Conservation (phyloP, 1,139 yeast genomes). For the Magnusiomyces tetraspermus region DNA sequence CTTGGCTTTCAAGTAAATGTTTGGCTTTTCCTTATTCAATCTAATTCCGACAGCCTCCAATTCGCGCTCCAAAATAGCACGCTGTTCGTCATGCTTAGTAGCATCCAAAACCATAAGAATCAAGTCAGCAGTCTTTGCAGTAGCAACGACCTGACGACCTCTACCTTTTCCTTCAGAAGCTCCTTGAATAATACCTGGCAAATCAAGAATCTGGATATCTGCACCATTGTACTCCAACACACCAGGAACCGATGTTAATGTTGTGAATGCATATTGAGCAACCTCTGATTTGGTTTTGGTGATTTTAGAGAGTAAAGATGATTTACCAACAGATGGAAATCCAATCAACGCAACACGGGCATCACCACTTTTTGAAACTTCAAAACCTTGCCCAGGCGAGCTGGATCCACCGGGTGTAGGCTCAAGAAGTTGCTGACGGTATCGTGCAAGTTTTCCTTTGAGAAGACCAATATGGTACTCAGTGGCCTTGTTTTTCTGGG, state of each 20-base stretch:
- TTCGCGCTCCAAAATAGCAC: conserved; percentile 86
- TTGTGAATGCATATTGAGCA: conserved; percentile 95
- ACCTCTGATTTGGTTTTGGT: conserved; percentile 97
- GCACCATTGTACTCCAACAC: conserved; percentile 94
- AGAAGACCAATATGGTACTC: conserved; percentile 93
- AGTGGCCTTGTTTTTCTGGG: conserved; percentile 94
- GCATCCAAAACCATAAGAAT: conserved; percentile 91
- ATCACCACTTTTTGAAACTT: conserved; percentile 95
- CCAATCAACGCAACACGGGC: conserved; percentile 97
- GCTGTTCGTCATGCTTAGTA: conserved; percentile 89
- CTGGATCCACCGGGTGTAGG: conserved; percentile 78
- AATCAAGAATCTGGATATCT: conserved; percentile 92
- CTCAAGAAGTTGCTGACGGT: conserved; percentile 85
- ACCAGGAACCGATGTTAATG: conserved; percentile 96
- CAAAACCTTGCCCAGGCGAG: conserved; percentile 82
- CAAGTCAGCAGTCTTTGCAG: conserved; percentile 90
- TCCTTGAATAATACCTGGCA: conserved; percentile 98
- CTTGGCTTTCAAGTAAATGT: conserved; percentile 80
- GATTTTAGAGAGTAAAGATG: conserved; percentile 68
- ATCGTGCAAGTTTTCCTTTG: conserved; percentile 90
- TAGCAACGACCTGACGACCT: conserved; percentile 98
- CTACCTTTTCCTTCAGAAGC: conserved; percentile 99
- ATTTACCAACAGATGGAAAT: conserved; percentile 95
- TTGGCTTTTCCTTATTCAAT: conserved; percentile 85
- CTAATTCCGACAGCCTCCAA: conserved; percentile 96